Evolutionary conservation across 2,329 filamentous ascomycete species (phyloP), one percentile per base, ranked within the genome.

Genomic region (Apiospora aurea): DNA sequence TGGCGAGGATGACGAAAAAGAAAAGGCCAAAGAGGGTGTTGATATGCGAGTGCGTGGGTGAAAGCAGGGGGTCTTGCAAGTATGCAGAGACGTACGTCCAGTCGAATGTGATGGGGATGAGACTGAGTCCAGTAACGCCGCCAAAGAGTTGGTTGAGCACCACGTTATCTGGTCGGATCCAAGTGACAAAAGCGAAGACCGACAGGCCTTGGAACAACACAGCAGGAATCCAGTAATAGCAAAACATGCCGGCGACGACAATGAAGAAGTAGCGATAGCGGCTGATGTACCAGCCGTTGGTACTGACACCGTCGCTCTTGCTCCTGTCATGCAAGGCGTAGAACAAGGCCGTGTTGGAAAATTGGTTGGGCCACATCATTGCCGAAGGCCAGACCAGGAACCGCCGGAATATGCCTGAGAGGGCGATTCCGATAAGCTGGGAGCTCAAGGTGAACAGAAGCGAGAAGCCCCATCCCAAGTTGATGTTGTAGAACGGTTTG

Each of bases 161-260:
- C 3, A 82, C 78, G 38, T 86, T 86, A 69, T 87, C 81, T 2
- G 85, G 86, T 1, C 79, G 82, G 46, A 87, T 83, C 83, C 85
- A 87, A 57, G 84, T 85, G 16, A 85, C 79, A 76, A 84, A 85
- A 68, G 83, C 81, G 71, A 87, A 84, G 8, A 85, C 84, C 13
- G 84, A 85, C 7, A 89, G 79, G 2, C 82, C 85, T 68, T 84
- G 86, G 75, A 83, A 87, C 1, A 89, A 78, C 34, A 87, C 81
- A 14, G 83, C 87, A 0, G 87, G 87, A 47, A 89, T 83, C 82
- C 85, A 89, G 75, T 89, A 89, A 80, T 87, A 88, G 67, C 79
- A 75, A 73, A 87, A 87, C 74, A 85, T 83, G 34, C 74, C 83
- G 0, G 78, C 71, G 0, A 82, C 79, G 0, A 87, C 81, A 69